phyloP scores from a whole-genome alignment of 1,284 basidiomycete species.

The Ustilago loliicola region DNA sequence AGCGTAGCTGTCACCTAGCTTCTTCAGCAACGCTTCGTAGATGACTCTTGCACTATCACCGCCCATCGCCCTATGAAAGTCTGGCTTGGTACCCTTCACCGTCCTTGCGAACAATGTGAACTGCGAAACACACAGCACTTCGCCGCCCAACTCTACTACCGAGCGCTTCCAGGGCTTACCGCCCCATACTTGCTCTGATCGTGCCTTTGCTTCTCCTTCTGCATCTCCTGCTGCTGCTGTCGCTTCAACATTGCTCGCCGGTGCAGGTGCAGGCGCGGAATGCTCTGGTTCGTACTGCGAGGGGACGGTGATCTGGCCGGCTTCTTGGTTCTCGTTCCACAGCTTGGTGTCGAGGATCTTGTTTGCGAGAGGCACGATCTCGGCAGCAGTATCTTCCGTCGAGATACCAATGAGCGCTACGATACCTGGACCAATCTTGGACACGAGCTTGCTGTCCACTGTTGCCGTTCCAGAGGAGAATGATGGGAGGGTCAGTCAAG shows the following conservation, averaged over 20 bases:
- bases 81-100: conserved; percentile 67
- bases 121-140: conserved; percentile 68
- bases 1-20: conserved; percentile 49
- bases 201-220: conserved; percentile 13
- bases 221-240: conserved; percentile 4
- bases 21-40: conserved; percentile 59
- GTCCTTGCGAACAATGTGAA: conserved; percentile 67
- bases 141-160: conserved; percentile 63
- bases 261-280: neutral
- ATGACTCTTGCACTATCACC: conserved; percentile 51
- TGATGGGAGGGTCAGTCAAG: neutral
- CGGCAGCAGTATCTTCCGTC: conserved; percentile 60
- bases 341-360: conserved; percentile 63
- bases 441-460: conserved; percentile 65
- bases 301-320: conserved; percentile 37
- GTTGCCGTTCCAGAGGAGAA: neutral
- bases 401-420: conserved; percentile 65
- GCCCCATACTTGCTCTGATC: conserved; percentile 58
- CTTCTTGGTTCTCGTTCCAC: conserved; percentile 63
- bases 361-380: conserved; percentile 52
- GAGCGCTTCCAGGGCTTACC: conserved; percentile 62
- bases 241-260: conserved; percentile 7
- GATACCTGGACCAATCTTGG: conserved; percentile 65
- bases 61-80: conserved; percentile 66
- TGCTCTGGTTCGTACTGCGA: conserved; percentile 43